Base-by-base conservation (phyloP, 164 flowering plant species). In the Malania oleifera region DNA sequence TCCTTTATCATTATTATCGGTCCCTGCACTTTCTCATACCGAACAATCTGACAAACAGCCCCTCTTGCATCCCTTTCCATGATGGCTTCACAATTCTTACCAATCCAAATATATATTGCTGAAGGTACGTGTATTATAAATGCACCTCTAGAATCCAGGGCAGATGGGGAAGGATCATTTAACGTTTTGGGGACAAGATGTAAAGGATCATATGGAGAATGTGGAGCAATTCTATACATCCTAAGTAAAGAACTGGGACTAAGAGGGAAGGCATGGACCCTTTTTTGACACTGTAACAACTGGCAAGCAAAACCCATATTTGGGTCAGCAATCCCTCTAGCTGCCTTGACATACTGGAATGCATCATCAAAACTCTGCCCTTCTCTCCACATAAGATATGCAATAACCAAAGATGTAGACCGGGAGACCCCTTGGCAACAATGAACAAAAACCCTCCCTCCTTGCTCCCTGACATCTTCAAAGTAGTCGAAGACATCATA, bases 281-380 rank as follows among this genome's bases (percentile, higher is more conserved):
- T 83, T 64, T 87, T 87, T 48, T 87, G 95, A 67, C 91, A 87
- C 68, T 87, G 95, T 48, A 87, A 67, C 76, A 87, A 75, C 75
- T 87, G 95, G 67, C 95, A 87, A 37, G 95, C 87, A 74, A 87
- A 87, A 26, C 95, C 95, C 91, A 87, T 85, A 58, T 87, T 87
- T 0, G 95, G 95, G 61, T 87, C 89, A 17, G 95, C 91, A 67
- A 87, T 83, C 43, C 86, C 87, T 64, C 95, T 82, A 0, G 95
- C 95, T 43, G 85, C 83, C 78, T 87, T 87, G 49, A 87, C 95
- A 75, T 72, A 78, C 64, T 83, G 87, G 73, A 87, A 85, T 18
- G 95, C 95, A 70, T 87, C 95, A 61, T 87, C 95, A 69, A 87
- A 87, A 58, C 86, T 87, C 77, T 81, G 95, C 17, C 95, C 95